Evolutionary conservation across 2,329 filamentous ascomycete genomes (phyloP), one percentile per base, ranked within the genome.

Genomic region (Hymenoscyphus albidus): DNA sequence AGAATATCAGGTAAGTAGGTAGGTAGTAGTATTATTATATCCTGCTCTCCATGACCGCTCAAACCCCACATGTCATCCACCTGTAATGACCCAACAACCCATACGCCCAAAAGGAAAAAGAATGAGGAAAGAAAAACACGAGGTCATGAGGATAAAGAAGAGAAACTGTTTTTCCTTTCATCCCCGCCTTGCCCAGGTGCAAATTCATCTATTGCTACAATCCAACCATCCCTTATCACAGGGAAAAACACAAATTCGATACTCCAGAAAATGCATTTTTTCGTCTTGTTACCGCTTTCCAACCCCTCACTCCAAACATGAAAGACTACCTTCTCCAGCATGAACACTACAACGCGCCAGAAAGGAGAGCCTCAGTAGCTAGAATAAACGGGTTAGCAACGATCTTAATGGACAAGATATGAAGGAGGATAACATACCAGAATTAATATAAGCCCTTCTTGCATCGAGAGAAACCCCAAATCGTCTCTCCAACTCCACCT

Each of bases 361-460:
- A 57, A 35, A 57, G 54, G 27, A 57, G 32, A 57, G 54, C 54
- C 54, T 57, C 54, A 13, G 54, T 57, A 57, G 54, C 54, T 57
- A 57, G 5, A 16, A 7, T 32, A 18, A 38, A 32, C 13, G 35
- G 1, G 54, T 57, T 57, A 57, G 54, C 27, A 57, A 57, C 10
- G 3, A 12, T 22, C 4, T 4, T 13, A 57, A 32, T 7, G 9
- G 16, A 16, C 7, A 3, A 7, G 16, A 57, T 4, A 35, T 13
- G 5, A 16, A n/a, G 1, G 31, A n/a, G 5, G 27, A 27, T 32
- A 12, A 85, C 89, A 80, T 88, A 94, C 91, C 91, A 80, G 88
- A 93, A 77, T 93, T 93, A 76, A 99, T 98, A 78, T 97, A 99
- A 64, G 91, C 87, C 78, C 93, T 89, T 84, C 92, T 96, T 62